These are phyloP conservation scores for cucumber (Cucumis sativus) DNA, from an alignment of 306 rosid species.

Conservation along the genomic window DNA sequence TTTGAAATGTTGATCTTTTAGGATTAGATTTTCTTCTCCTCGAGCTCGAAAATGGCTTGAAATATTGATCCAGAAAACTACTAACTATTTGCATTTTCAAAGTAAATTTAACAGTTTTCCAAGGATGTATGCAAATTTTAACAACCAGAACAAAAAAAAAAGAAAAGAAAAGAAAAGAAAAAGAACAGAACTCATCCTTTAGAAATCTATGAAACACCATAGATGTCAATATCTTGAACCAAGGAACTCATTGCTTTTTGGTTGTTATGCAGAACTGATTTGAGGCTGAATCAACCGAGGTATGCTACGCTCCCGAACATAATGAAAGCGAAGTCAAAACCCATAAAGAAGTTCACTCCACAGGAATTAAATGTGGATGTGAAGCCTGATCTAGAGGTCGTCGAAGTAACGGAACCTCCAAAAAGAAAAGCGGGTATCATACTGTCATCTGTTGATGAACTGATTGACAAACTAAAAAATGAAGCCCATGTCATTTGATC, in stretches of 20 bases:
- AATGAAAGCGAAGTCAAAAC: conserved; percentile 91
- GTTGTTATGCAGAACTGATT: conserved; percentile 52
- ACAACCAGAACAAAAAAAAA: neutral
- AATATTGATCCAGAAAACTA: neutral
- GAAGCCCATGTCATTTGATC: conserved; percentile 71
- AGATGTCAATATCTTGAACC: neutral
- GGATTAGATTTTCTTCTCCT: neutral
- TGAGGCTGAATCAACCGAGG: conserved; percentile 90
- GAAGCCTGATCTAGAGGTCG: conserved; percentile 57
- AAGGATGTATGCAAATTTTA: neutral
- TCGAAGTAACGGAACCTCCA: conserved; percentile 81
- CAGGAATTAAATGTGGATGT: conserved; percentile 68
- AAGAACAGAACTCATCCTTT: neutral
- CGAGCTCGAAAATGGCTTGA: neutral
- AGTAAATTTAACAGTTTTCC: neutral
- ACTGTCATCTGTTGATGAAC: conserved; percentile 78
- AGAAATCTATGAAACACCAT: neutral
- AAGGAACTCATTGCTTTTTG: neutral
- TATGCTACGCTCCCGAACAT: conserved; percentile 95
- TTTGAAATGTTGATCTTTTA: neutral
- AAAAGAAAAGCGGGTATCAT: conserved; percentile 80
- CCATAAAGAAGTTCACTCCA: conserved; percentile 56
- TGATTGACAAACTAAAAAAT: conserved; percentile 68
- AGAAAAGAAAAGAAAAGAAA: neutral
- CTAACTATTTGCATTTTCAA: neutral